Conservation (phyloP, 805 yeast species). For the Ogataea populi-albae region DNA sequence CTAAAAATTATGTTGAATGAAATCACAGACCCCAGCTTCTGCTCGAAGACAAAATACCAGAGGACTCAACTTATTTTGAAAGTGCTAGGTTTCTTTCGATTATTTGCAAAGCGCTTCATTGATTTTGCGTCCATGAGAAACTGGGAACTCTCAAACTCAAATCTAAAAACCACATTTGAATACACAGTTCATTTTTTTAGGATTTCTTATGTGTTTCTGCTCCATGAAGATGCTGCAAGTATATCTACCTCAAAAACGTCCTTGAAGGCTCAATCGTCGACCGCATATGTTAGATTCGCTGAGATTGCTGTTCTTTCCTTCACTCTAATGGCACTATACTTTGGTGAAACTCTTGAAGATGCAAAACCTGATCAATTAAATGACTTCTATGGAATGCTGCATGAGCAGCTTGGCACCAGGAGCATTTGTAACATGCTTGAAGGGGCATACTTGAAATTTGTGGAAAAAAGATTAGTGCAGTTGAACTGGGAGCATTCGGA, state of each 20-base stretch:
- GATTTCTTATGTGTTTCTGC: constrained; percentile 45
- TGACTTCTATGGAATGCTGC: constrained; percentile 58
- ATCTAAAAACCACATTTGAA: constrained; percentile 13
- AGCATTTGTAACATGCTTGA: constrained; percentile 64
- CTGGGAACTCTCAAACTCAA: constrained; percentile 33
- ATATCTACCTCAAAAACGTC: constrained; percentile 39
- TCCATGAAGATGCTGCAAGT: constrained; percentile 50
- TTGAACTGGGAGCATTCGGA: constrained; percentile 49
- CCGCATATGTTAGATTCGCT: constrained; percentile 44
- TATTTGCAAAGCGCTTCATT: constrained; percentile 41
- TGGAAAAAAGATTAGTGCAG: constrained; percentile 51
- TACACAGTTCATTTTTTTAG: constrained; percentile 35
- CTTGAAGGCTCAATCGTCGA: constrained; percentile 39
- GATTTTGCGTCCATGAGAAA: constrained; percentile 23
- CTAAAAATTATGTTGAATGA: constrained; percentile 44
- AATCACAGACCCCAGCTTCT: constrained; percentile 27
- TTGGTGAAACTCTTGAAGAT: constrained; percentile 15
- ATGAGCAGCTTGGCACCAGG: constrained; percentile 68
- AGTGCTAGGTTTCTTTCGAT: constrained; percentile 53
- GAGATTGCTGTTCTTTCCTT: constrained; percentile 41
- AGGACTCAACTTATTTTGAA: constrained; percentile 45
- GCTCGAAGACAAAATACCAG: constrained; percentile 25
- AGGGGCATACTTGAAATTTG: constrained; percentile 59
- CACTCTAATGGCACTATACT: constrained; percentile 40
- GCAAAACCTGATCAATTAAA: constrained; percentile 29